Base-by-base conservation (phyloP, 192 early-diverging fungal genomes). In the Coemansia sp. region DNA sequence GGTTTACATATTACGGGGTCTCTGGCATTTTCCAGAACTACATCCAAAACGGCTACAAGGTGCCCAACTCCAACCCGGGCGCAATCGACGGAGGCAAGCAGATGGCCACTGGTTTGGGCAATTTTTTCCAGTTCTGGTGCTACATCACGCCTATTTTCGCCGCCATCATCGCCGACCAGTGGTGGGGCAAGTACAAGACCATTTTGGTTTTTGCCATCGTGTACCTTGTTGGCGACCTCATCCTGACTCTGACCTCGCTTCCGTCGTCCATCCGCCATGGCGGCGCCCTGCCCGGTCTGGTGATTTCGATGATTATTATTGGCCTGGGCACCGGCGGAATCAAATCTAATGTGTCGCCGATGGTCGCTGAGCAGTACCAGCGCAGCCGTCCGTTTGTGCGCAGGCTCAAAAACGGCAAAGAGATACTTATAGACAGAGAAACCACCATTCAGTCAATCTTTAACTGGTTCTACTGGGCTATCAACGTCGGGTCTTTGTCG, bases 401-500 rank as follows among this genome's bases (percentile, higher is more conserved):
- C 55, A 87, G 68, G 38, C 79, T 85, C 20, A 83, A 85, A 61
- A 86, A 70, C 35, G 90, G 89, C 8, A 70, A 64, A 17, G 70
- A 83, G 75, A 90, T 91, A 11, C 84, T 92, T 38, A 86, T 92
- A 8, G 86, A 89, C 69, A 89, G 90, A 53, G 80, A 84, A 70
- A 81, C 89, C 59, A 92, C 92, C 1, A 73, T 90, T 38, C 90
- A 94, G 81, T 87, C 84, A 17, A 89, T 95, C 53, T 95, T 93
- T 78, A 90, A 89, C 76, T 91, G 87, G 88, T 95, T 95, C 78
- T 95, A 95, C 79, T 87, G 86, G 86, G 68, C 87, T 35, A 87
- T 89, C 67, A 89, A 89, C 71, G 81, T 89, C 65, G 88, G 88
- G 52, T 79, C 78, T 51, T 78, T 89, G 77, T 75, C 85, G 20